Evolutionary conservation across 176 grass and related monocot genomes (phyloP).

Genomic region (Ananas comosus): DNA sequence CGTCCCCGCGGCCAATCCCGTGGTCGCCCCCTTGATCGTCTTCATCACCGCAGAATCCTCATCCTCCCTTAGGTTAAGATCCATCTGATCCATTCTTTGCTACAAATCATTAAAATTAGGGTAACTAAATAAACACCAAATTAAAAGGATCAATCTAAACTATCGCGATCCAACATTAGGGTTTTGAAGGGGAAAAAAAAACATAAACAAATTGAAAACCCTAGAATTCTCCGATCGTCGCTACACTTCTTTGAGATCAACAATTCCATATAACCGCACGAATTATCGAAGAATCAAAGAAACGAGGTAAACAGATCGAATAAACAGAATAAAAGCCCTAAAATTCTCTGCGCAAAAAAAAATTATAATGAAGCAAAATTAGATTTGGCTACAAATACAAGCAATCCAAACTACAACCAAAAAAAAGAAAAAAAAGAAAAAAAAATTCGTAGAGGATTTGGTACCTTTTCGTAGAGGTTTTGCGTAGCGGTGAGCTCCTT

Average conservation of each 20-base stretch:
- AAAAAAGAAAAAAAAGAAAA: too few relatives aligned
- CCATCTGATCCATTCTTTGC: constrained; percentile 37
- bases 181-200: too few relatives aligned
- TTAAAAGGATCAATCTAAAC: neutral
- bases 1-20: constrained; percentile 56
- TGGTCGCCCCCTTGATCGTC: constrained; percentile 67
- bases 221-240: neutral
- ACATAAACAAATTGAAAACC: neutral
- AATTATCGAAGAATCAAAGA: neutral
- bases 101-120: constrained; percentile 8
- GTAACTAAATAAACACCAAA: constrained; percentile 1
- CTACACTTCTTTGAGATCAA: neutral
- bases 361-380: neutral
- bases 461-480: too few relatives aligned
- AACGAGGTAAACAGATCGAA: neutral
- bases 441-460: too few relatives aligned
- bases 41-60: constrained; percentile 56
- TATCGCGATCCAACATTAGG: neutral
- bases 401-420: too few relatives aligned
- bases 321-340: neutral
- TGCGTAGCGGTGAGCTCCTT: too few relatives aligned
- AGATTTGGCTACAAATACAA: neutral
- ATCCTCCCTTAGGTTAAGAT: constrained; percentile 19
- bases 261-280: neutral
- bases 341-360: neutral